A percentile compares a stretch with the other conserved stretches of the same genome.
phyloP scores from a whole-genome alignment of 225 moss, liverwort and hornwort species.

The Pleurozium schreberi region DNA sequence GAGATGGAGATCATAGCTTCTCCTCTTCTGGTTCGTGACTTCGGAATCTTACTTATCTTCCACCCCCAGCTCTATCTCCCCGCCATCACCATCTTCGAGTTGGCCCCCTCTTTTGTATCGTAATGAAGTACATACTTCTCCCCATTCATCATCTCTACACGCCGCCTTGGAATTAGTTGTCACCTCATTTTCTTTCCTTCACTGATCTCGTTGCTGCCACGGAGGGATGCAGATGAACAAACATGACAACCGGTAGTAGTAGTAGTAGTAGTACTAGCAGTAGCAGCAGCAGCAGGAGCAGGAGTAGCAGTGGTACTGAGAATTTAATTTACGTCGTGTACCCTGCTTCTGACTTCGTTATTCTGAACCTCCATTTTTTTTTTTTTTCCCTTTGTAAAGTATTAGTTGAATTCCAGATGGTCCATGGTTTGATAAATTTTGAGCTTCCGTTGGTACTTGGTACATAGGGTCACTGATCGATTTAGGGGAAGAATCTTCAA shows the following conservation, averaged over 20 bases:
- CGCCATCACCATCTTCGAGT: neutral
- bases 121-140: constrained; percentile 25
- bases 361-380: neutral
- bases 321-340: neutral
- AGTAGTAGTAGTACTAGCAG: neutral
- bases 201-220: neutral
- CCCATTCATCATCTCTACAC: constrained; percentile 34
- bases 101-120: constrained; percentile 26
- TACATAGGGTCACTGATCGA: constrained; percentile 5
- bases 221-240: constrained; percentile 6
- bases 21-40: neutral
- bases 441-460: neutral
- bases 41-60: neutral
- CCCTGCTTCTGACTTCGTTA: neutral
- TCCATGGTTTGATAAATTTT: constrained; percentile 10
- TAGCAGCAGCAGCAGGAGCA: neutral
- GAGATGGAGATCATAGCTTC: constrained; percentile 1
- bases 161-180: neutral
- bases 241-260: neutral
- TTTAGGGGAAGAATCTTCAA: neutral
- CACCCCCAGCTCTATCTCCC: neutral
- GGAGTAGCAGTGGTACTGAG: neutral
- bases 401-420: neutral
- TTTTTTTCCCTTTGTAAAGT: constrained; percentile 11
- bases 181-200: neutral